Base-by-base conservation (phyloP, 129 eudicot species). In the Glebionis coronaria region DNA sequence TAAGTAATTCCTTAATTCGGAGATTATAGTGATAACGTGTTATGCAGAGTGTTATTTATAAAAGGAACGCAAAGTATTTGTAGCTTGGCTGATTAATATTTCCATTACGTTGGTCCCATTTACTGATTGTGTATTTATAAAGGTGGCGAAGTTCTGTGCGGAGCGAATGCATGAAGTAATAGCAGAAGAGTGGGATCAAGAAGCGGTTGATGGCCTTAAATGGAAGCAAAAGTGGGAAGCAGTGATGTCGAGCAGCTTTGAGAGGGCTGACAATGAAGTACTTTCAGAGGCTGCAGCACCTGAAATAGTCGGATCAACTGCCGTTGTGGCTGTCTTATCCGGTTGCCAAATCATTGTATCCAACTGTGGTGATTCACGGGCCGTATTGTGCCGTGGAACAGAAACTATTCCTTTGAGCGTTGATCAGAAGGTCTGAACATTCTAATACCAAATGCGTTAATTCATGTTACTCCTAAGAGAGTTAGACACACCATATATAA, bases 291-390 rank as follows among this genome's bases (percentile, higher is more conserved):
- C 74, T 0, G 76, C 64, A n/a, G 90, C 85, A 14, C 82, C 95
- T 3, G 97, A 91, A 59, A 87, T 84, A 27, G 95, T 87, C 0
- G 97, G 97, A 46, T 84, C 95, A 1, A 91, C 97, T 14, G 97
- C 97, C 7, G 93, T 87, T 42, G 86, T 75, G 4, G 95, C 75
- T 8, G 70, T 85, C 14, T 71, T 87, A 57, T 91, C 90, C 15
- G 81, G 83, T 0, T 87, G 88, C 69, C 97, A 91, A 71, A 91
- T 91, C 51, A 85, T 87, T 13, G 72, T 75, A 65, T 80, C 97
- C 35, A 87, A 91, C 38, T 84, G 93, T 67, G 97, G 95, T 11
- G 97, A 91, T 50, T 91, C 97, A 21, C 83, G 97, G 73, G 97
- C 86, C 0, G 90, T 91, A 21, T 90, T 87, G 31, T 87, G 77